Evolutionary conservation across 768 basidiomycete species (phyloP).

Genomic region (Leccinum arenicola): DNA sequence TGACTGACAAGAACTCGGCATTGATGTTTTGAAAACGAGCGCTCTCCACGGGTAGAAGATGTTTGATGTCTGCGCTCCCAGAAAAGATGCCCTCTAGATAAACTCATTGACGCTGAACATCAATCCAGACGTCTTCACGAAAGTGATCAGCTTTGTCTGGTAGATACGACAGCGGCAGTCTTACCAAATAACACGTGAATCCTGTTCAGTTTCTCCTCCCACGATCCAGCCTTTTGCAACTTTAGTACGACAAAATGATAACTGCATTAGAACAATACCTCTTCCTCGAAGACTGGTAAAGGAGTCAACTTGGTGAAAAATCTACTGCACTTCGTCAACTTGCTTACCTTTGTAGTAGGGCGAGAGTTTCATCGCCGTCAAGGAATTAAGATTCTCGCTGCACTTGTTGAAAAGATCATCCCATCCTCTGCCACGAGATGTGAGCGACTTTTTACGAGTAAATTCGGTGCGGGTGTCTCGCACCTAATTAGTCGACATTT

Average conservation of each 20-base stretch:
- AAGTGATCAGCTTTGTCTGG: neutral
- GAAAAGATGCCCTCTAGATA: constrained; percentile 99
- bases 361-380: constrained; percentile 95
- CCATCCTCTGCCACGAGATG: constrained; percentile 66
- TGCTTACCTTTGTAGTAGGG: constrained; percentile 91
- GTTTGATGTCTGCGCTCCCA: constrained; percentile 99
- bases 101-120: constrained; percentile 99
- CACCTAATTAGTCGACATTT: constrained; percentile 94
- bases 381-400: constrained; percentile 93
- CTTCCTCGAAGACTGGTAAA: constrained; percentile 78
- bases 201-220: constrained; percentile 96
- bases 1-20: constrained; percentile 93
- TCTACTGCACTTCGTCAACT: constrained; percentile 2
- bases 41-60: constrained; percentile 94
- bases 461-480: constrained; percentile 5
- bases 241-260: constrained; percentile 5
- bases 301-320: constrained; percentile 2
- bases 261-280: constrained; percentile 41
- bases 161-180: constrained; percentile 11
- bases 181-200: constrained; percentile 94
- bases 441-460: constrained; percentile 2
- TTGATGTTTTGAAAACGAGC: constrained; percentile 99
- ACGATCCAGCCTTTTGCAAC: constrained; percentile 65
- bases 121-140: constrained; percentile 90
- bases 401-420: constrained; percentile 97